A percentile compares a stretch with the other conserved stretches of the same genome.
These are phyloP conservation scores for Rhodotorula sp. DNA, from an alignment of 1,284 basidiomycete species.

Conservation along the genomic window DNA sequence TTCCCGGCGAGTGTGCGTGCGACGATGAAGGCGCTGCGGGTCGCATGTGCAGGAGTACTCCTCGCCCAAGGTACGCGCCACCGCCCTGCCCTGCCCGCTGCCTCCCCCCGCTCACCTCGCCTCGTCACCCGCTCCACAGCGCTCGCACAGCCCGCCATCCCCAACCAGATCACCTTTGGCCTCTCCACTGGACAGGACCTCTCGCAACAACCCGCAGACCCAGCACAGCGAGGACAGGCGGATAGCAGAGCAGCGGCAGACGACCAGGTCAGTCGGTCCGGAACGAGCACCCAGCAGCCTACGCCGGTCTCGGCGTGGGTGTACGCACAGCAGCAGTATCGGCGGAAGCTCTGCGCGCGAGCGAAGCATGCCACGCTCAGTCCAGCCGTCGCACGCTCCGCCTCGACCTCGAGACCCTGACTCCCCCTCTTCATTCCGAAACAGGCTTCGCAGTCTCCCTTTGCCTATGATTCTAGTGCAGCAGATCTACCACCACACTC, in stretches of 20 bases:
- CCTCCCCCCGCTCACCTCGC: background rate
- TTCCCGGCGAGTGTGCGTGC: background rate
- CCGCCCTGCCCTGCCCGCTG: background rate
- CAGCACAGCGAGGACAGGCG: no score
- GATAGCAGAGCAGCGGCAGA: background rate
- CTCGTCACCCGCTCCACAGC: background rate
- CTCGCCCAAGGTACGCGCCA: background rate
- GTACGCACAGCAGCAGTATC: no score
- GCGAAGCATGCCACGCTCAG: no score
- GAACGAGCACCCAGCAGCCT: background rate
- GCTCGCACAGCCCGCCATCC: background rate
- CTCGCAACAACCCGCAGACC: no score
- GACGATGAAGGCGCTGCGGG: background rate
- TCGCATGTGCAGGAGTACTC: background rate
- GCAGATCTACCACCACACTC: background rate
- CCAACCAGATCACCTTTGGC: conserved; percentile 10
- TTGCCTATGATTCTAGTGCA: background rate
- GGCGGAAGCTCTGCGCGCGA: no score
- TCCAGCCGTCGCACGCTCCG: no score
- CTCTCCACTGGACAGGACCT: background rate
- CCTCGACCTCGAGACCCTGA: background rate
- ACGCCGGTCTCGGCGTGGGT: no score
- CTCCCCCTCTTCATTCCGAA: background rate
- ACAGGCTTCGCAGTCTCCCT: background rate
- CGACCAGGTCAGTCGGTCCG: background rate